phyloP scores from a whole-genome alignment of 2,329 filamentous ascomycete genomes.

The Drechslerella coelobrocha region DNA sequence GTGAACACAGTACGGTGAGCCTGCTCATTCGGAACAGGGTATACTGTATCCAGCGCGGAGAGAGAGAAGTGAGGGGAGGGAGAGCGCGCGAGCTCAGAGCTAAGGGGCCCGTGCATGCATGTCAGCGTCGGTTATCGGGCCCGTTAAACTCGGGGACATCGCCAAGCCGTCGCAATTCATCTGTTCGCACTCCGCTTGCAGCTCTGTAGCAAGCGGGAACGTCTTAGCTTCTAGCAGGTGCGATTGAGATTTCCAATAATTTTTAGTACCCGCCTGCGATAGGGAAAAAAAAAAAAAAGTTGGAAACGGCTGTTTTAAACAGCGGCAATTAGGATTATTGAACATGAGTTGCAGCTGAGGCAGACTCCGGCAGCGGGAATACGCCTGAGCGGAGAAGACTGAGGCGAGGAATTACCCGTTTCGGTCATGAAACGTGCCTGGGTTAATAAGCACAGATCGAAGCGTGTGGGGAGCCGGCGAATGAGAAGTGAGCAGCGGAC shows the following conservation, averaged over 20 bases:
- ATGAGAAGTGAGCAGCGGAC: no score
- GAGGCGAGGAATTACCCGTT: no score
- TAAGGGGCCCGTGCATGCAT: no score
- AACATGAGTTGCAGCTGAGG: background rate
- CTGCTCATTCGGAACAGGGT: no score
- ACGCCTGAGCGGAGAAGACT: background rate
- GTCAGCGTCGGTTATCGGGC: constrained; percentile 1
- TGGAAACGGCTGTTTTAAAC: background rate
- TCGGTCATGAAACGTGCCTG: no score
- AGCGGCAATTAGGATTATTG: background rate
- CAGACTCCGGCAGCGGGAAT: background rate
- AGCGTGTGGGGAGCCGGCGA: no score
- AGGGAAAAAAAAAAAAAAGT: background rate
- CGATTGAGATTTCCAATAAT: background rate
- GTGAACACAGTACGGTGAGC: no score
- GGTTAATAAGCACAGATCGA: no score
- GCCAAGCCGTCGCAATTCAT: background rate
- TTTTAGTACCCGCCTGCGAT: background rate
- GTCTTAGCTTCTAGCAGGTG: background rate
- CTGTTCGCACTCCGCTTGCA: no score
- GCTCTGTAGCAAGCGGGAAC: background rate
- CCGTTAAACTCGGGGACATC: background rate
- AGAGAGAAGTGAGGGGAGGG: no score
- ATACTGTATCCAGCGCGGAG: no score
- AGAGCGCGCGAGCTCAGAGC: no score